phyloP scores from a whole-genome alignment of 352 stramenopile genomes.

The Pythium rhizo-oryzae region DNA sequence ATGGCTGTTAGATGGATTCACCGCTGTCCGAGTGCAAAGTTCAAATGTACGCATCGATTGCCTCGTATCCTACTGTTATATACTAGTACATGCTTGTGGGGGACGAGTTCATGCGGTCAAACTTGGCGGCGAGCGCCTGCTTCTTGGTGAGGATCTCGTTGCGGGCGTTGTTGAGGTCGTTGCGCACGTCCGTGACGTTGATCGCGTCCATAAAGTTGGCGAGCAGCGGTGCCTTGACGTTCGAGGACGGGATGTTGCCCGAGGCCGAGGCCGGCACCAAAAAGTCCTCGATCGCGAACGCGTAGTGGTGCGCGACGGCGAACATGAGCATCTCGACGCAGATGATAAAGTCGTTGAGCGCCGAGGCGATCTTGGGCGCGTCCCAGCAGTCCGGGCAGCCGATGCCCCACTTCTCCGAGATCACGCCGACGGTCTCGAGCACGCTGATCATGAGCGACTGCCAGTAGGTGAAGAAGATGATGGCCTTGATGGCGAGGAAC shows the following conservation, averaged over 20 bases:
- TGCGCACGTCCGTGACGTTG: conserved; percentile 88
- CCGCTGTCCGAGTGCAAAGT: neutral
- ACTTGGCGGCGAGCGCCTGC: conserved; percentile 83
- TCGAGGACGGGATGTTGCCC: conserved; percentile 56
- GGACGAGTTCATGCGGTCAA: conserved; percentile 73
- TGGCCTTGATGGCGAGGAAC: conserved; percentile 92
- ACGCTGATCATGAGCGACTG: conserved; percentile 86
- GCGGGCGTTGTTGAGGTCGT: conserved; percentile 83
- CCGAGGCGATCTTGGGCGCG: conserved; percentile 86
- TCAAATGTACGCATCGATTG: neutral
- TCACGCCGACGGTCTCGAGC: conserved; percentile 85
- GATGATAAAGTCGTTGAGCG: conserved; percentile 92
- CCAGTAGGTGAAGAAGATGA: conserved; percentile 95
- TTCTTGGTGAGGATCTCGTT: conserved; percentile 91
- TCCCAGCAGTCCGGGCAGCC: conserved; percentile 84
- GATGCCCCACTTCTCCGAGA: conserved; percentile 86
- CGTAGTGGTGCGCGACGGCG: conserved; percentile 74
- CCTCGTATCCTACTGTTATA: neutral
- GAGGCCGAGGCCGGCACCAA: conserved; percentile 37
- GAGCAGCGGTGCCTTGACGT: conserved; percentile 84
- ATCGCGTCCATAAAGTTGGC: conserved; percentile 91
- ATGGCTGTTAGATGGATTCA: too few species aligned
- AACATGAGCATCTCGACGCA: conserved; percentile 91
- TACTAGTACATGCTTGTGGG: conserved; percentile 56
- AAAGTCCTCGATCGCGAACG: conserved; percentile 93